These are phyloP conservation scores for Sclerotinia sclerotiorum DNA, from an alignment of 2,329 filamentous ascomycete genomes.

Conservation along the genomic window DNA sequence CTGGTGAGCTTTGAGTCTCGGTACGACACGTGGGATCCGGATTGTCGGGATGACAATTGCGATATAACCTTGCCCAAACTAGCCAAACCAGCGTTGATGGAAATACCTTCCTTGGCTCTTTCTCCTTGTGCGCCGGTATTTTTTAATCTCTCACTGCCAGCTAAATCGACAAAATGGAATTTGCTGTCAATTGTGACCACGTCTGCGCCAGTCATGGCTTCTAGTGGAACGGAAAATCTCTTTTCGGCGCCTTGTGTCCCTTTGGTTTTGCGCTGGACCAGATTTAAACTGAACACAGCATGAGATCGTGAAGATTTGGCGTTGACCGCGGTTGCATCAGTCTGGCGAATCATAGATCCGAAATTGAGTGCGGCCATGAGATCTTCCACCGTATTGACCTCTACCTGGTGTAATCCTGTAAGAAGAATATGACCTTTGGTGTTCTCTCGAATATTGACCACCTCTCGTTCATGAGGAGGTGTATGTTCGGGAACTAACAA, in stretches of 20 bases:
- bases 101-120: slow-evolving; percentile 92
- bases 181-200: slow-evolving; percentile 94
- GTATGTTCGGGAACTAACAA: slow-evolving; percentile 76
- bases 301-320: slow-evolving; percentile 97
- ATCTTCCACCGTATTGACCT: slow-evolving; percentile 89
- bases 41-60: slow-evolving; percentile 85
- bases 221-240: slow-evolving; percentile 81
- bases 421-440: slow-evolving; percentile 91
- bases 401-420: slow-evolving; percentile 82
- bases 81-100: slow-evolving; percentile 94
- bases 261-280: slow-evolving; percentile 78
- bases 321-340: slow-evolving; percentile 95
- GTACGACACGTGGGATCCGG: slow-evolving; percentile 91
- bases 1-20: slow-evolving; percentile 96
- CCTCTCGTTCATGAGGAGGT: slow-evolving; percentile 66
- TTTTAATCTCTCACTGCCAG: slow-evolving; percentile 93
- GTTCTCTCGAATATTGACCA: slow-evolving; percentile 92
- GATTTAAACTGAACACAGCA: slow-evolving; percentile 92
- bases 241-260: slow-evolving; percentile 66
- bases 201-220: slow-evolving; percentile 70
- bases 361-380: slow-evolving; percentile 86
- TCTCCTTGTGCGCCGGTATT: slow-evolving; percentile 96
- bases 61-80: slow-evolving; percentile 98
- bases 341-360: slow-evolving; percentile 91
- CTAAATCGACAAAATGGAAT: slow-evolving; percentile 95